phyloP scores from a whole-genome alignment of 1,284 basidiomycete species.

The Heterobasidion annosum region DNA sequence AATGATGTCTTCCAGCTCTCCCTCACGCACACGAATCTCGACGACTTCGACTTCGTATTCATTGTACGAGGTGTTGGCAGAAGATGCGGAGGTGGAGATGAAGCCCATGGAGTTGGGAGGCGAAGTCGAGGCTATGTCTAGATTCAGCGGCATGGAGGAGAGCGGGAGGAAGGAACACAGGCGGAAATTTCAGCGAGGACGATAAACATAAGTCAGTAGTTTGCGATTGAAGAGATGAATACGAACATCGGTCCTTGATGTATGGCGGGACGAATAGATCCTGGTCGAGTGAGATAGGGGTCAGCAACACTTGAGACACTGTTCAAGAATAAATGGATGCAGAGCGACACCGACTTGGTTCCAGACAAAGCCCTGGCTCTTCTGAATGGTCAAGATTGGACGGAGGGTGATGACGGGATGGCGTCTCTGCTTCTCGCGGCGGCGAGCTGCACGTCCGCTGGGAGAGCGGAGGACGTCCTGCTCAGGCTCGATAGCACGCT shows the following conservation, averaged over 20 bases:
- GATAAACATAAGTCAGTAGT: background rate
- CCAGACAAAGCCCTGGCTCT: slow-evolving; percentile 83
- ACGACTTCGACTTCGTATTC: slow-evolving; percentile 78
- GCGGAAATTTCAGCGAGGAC: background rate
- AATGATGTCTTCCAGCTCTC: slow-evolving; percentile 66
- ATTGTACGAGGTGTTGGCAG: slow-evolving; percentile 50
- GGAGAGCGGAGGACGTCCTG: slow-evolving; percentile 19
- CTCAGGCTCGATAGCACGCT: slow-evolving; percentile 59
- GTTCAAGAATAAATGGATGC: slow-evolving; percentile 1
- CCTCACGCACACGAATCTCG: slow-evolving; percentile 72
- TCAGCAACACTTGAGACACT: background rate
- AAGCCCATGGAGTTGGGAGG: slow-evolving; percentile 60
- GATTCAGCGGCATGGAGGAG: background rate
- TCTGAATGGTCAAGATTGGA: slow-evolving; percentile 75
- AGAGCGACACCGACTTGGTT: slow-evolving; percentile 51
- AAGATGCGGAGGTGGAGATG: slow-evolving; percentile 58
- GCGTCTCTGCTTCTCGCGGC: slow-evolving; percentile 38
- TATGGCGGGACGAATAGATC: slow-evolving; percentile 79
- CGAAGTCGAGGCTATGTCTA: slow-evolving; percentile 75
- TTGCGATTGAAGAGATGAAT: slow-evolving; percentile 7
- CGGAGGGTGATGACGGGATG: slow-evolving; percentile 53
- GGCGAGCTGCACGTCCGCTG: slow-evolving; percentile 12
- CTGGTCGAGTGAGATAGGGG: slow-evolving; percentile 22
- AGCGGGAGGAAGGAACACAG: background rate
- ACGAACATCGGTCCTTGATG: slow-evolving; percentile 80